Conservation (phyloP, 768 basidiomycete species). For the Serendipita sp. region DNA sequence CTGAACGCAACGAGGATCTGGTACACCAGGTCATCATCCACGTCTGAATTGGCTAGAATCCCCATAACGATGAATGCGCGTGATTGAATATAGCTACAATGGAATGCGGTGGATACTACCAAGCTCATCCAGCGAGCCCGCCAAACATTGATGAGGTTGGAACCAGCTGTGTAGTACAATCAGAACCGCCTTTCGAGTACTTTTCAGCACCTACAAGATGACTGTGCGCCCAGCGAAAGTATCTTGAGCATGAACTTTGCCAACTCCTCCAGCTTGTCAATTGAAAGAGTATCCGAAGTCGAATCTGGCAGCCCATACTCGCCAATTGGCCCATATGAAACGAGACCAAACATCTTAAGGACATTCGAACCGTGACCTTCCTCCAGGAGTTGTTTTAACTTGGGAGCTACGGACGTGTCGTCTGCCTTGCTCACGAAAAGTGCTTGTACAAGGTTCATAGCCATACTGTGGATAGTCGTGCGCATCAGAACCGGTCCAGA, state of each 20-base stretch:
- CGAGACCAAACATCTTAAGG: conserved; percentile 58
- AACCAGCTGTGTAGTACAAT: background rate
- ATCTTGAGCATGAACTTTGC: conserved; percentile 44
- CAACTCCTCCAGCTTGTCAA: conserved; percentile 53
- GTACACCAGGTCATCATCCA: conserved; percentile 85
- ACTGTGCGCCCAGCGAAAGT: conserved; percentile 47
- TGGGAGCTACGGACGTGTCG: conserved; percentile 35
- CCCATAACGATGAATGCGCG: conserved; percentile 75
- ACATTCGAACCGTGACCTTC: conserved; percentile 39
- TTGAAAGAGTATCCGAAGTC: conserved; percentile 31
- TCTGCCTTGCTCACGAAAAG: conserved; percentile 44
- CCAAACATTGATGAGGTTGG: conserved; percentile 75
- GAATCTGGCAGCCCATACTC: conserved; percentile 49
- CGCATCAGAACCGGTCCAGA: conserved; percentile 60
- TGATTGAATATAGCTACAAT: conserved; percentile 73
- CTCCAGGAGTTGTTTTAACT: conserved; percentile 45
- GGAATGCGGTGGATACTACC: conserved; percentile 77
- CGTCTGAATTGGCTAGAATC: conserved; percentile 62
- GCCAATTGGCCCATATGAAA: conserved; percentile 41
- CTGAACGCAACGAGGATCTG: conserved; percentile 83
- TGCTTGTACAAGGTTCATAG: conserved; percentile 69
- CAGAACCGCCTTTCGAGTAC: background rate
- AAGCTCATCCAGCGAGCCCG: conserved; percentile 86
- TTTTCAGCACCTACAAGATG: conserved; percentile 35
- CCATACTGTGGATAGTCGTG: conserved; percentile 63